phyloP scores from a whole-genome alignment of 1,284 basidiomycete genomes.

The Pseudozyma sp. region DNA sequence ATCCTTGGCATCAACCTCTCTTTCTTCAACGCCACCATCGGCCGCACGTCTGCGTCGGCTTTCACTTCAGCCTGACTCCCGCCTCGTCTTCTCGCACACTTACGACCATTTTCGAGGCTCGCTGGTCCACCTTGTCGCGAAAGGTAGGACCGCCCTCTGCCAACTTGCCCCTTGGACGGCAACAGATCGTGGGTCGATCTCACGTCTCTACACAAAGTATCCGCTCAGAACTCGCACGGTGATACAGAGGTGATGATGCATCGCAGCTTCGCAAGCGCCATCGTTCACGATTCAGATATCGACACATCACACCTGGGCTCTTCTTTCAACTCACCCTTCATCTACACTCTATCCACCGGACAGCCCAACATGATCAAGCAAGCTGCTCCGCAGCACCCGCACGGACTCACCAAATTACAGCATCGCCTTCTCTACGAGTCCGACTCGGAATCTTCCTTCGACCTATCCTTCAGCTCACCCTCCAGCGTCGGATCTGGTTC shows the following conservation, averaged over 20 bases:
- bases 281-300: constrained; percentile 11
- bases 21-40: not conserved
- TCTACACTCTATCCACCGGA: constrained; percentile 8
- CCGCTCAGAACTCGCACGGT: not conserved
- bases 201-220: not conserved
- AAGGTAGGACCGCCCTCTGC: too few relatives aligned
- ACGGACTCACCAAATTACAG: constrained; percentile 39
- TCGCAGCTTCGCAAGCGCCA: constrained; percentile 11
- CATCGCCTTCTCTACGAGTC: constrained; percentile 53
- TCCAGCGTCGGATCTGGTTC: constrained; percentile 31
- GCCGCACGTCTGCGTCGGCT: too few relatives aligned
- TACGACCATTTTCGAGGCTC: too few relatives aligned
- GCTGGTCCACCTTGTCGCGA: too few relatives aligned
- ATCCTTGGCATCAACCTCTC: not conserved
- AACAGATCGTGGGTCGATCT: not conserved
- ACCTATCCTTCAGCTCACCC: constrained; percentile 38
- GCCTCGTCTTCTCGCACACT: too few relatives aligned
- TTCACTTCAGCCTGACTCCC: not conserved
- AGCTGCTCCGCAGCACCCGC: constrained; percentile 37
- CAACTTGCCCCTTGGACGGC: not conserved
- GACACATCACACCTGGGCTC: constrained; percentile 5
- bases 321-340: constrained; percentile 21
- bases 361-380: constrained; percentile 44
- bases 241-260: constrained; percentile 23
- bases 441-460: constrained; percentile 41